Evolutionary conservation across 2,329 filamentous ascomycete genomes (phyloP), one percentile per base, ranked within the genome.

Genomic region (Byssoonygena ceratinophila): DNA sequence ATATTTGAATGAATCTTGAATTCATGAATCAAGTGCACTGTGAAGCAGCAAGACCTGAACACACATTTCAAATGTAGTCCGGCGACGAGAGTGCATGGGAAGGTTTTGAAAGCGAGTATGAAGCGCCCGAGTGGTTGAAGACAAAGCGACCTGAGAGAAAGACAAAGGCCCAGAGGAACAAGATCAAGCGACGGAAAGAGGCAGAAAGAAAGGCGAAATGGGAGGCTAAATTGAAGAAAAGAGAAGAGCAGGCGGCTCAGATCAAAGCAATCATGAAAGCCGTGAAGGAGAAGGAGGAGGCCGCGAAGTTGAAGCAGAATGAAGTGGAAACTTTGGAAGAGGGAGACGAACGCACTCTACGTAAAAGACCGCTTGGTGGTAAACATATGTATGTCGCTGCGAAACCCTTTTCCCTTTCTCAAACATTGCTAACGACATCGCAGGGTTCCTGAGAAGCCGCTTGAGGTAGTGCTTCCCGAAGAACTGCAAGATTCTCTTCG

Each of bases 51-150:
- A n/a, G n/a, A n/a, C n/a, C n/a, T n/a, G n/a, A n/a, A n/a, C n/a
- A n/a, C n/a, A n/a, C n/a, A n/a, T n/a, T n/a, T n/a, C n/a, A n/a
- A n/a, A n/a, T n/a, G n/a, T n/a, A n/a, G n/a, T n/a, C 81, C 75
- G 88, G 94, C 55, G 86, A 91, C 61, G 90, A 95, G 64, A 92
- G 86, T 44, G 89, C 87, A 12, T 96, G 89, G 88, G 91, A 90
- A 67, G 86, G 86, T 0, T 81, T 88, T 59, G 84, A 95, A 71
- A 95, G 87, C 65, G 89, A 82, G 59, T 79, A 78, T 65, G 79
- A 87, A 52, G 80, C 78, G 8, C 63, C 69, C 1, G 84, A 87
- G 56, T 73, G 78, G 64, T 70, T 82, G 50, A 82, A 80, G 62
- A 79, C 79, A 56, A 95, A 94, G 73, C 77, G 83, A 55, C 84